phyloP scores from a whole-genome alignment of 352 stramenopile genomes.

The Phytophthora brassicae region DNA sequence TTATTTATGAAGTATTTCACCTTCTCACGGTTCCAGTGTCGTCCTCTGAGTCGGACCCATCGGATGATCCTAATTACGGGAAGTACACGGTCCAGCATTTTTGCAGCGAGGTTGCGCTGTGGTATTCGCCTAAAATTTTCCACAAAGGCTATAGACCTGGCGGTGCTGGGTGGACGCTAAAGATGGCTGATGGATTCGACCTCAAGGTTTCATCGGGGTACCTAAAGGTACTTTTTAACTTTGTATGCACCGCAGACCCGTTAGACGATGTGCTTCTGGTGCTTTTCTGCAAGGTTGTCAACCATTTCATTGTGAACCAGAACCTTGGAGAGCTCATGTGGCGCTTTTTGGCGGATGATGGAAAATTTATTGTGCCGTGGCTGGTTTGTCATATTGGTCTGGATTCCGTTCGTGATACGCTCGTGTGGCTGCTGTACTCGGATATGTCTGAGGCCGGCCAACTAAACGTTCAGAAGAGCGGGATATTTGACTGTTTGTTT shows the following conservation, averaged over 20 bases:
- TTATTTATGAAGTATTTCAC: slow-evolving; percentile 84
- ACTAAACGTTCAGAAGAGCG: slow-evolving; percentile 61
- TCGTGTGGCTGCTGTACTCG: slow-evolving; percentile 86
- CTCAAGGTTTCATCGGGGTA: slow-evolving; percentile 54
- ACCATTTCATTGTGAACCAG: slow-evolving; percentile 77
- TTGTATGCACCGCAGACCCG: slow-evolving; percentile 63
- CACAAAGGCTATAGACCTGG: slow-evolving; percentile 50
- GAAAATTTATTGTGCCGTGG: slow-evolving; percentile 69
- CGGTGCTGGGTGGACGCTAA: slow-evolving; percentile 37
- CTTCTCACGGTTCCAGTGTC: slow-evolving; percentile 54
- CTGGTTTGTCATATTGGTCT: slow-evolving; percentile 81
- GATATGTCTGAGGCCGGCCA: slow-evolving; percentile 76
- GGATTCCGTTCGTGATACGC: slow-evolving; percentile 81
- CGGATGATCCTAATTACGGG: slow-evolving; percentile 70
- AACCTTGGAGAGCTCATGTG: slow-evolving; percentile 69
- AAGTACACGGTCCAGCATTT: slow-evolving; percentile 86
- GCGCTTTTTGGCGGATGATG: slow-evolving; percentile 68
- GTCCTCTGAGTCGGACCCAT: slow-evolving; percentile 33
- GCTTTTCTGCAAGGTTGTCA: slow-evolving; percentile 87
- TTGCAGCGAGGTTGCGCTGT: slow-evolving; percentile 78
- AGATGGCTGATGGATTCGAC: slow-evolving; percentile 51
- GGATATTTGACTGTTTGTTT: slow-evolving; percentile 78
- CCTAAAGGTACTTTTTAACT: slow-evolving; percentile 85
- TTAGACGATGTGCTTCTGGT: slow-evolving; percentile 81
- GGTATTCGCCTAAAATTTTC: slow-evolving; percentile 79